Base-by-base conservation (phyloP, 306 rosid genomes). In the Clitoria ternatea region DNA sequence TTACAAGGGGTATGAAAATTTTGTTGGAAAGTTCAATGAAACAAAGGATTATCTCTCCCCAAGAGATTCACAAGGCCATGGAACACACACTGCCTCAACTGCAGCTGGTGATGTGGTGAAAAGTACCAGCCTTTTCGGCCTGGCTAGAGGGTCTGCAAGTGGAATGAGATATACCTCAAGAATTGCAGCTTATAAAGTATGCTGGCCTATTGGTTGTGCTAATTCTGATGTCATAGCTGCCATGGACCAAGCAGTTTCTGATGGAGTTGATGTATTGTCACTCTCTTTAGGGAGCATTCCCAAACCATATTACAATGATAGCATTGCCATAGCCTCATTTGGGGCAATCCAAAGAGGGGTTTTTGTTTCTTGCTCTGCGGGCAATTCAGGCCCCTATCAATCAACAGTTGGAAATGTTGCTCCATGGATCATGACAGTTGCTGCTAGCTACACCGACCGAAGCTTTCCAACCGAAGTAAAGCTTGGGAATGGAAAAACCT, bases 371-470 rank as follows among this genome's bases (percentile, higher is more conserved):
- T 87, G 91, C 72, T 85, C 96, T 4, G 96, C 93, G 22, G 96
- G 96, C 14, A 90, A 90, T 40, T 80, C 86, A n/a, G 96, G 96
- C 17, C 96, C 96, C 0, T 74, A 8, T 42, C 30, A 53, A 39
- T 83, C 89, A 12, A 70, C 86, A 0, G 88, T 85, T 1, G 80
- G 80, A 8, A 90, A 90, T 29, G 79, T 55, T 1, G 89, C 96
- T 0, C 96, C 96, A 15, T 90, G 93, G 96, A 82, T 87, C 80
- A 85, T 84, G 88, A 87, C 96, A 20, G 88, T 90, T 10, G 96
- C 85, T 42, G 93, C 93, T 4, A 90, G 96, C 88, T 87, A 86
- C 82, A 90, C 57, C 4, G 93, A 82, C 70, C 27, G 93, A 66
- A 82, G 43, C 27, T 90, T 90, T 27, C 91, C 86, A 29, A 81